Conservation (phyloP, 306 rosid genomes). For the Vicia villosa region DNA sequence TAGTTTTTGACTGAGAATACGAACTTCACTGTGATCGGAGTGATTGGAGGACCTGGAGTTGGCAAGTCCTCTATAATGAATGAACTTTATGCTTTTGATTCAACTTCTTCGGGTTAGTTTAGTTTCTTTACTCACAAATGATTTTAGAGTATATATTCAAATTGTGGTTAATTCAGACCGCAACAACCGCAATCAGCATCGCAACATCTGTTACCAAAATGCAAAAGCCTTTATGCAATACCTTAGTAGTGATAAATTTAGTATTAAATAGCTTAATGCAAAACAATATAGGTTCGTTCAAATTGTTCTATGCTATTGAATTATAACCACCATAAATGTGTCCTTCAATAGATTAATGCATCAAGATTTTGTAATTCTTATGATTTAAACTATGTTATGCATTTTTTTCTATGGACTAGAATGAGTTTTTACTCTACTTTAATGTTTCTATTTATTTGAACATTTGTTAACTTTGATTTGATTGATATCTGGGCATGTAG, state of each 20-base stretch:
- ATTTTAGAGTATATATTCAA: no score
- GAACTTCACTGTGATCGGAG: slow-evolving; percentile 81
- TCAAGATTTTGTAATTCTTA: not conserved
- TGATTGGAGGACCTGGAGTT: slow-evolving; percentile 83
- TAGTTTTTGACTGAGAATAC: slow-evolving; percentile 90
- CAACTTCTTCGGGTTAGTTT: slow-evolving; percentile 65
- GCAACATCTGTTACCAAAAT: no score
- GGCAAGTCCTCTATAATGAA: slow-evolving; percentile 89
- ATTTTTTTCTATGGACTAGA: not conserved
- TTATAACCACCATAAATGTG: not conserved
- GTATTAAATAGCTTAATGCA: no score
- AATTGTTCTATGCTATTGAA: no score
- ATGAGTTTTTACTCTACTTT: not conserved
- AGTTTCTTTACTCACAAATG: not conserved
- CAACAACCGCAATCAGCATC: no score
- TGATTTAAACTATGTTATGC: not conserved
- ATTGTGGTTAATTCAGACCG: no score
- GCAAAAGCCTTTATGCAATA: no score
- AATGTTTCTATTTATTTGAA: not conserved
- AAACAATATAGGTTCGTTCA: no score
- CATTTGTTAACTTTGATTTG: not conserved
- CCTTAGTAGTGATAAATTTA: no score
- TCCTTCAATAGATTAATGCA: not conserved
- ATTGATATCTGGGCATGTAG: not conserved
- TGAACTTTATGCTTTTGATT: slow-evolving; percentile 81